Base-by-base conservation (phyloP, 2,329 filamentous ascomycete species). In the Grosmannia serpens region DNA sequence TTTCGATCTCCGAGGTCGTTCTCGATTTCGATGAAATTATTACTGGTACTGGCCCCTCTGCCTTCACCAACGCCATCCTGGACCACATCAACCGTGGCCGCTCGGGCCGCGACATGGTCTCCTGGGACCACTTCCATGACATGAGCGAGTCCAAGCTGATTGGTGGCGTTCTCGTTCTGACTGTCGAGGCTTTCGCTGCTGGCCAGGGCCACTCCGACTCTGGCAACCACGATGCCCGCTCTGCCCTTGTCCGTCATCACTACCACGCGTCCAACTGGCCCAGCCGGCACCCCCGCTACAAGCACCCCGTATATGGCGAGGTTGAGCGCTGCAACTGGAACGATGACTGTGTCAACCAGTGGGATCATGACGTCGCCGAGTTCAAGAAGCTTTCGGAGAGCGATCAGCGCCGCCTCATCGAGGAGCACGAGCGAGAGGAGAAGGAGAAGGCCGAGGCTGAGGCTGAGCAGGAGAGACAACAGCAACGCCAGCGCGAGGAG, bases 211-310 rank as follows among this genome's bases (percentile, higher is more conserved):
- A 89, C 69, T 88, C 85, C 0, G 81, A 88, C 66, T 87, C 84
- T 0, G 85, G 85, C 17, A 88, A 85, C 65, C 86, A 88, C 69
- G 78, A 85, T 56, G 77, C 84, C 1, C 76, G 83, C 55, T 78
- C 78, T 22, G 85, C 86, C 1, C 74, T 89, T 1, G 85, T 89
- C 29, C 86, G 84, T 69, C 86, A 89, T 67, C 85, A 88, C 69
- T 89, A 88, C 65, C 86, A 89, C 68, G 86, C 86, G 0, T 88
- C 85, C 1, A 80, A 82, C 60, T 89, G 86, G 86, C 86, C 85
- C 3, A 80, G 78, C 56, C 75, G 75, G 3, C 86, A 89, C 66
- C 84, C 82, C 1, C 76, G 86, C 35, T 86, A 79, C 71, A 83
- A 75, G 53, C 86, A 89, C 67, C 84, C 85, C 1, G 80, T 84